Evolutionary conservation across 352 stramenopile genomes (phyloP).

Genomic region (Globisporangium recalcitrans): DNA sequence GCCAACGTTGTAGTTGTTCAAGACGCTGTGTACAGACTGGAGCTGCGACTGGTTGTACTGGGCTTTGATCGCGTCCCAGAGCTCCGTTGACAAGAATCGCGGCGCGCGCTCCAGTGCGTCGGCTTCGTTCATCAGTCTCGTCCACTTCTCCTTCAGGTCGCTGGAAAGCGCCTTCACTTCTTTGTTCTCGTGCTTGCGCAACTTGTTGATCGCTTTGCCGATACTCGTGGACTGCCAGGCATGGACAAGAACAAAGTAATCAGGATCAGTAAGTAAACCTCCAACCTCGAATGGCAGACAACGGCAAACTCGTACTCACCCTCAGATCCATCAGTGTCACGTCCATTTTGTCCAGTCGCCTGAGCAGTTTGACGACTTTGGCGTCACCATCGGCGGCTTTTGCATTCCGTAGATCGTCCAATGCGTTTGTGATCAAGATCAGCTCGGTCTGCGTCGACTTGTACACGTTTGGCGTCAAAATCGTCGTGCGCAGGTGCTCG

Average conservation of each 20-base stretch:
- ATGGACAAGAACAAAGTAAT: conserved; percentile 2
- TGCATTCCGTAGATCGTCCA: conserved; percentile 52
- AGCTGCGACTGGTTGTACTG: conserved; percentile 87
- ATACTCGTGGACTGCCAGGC: conserved; percentile 67
- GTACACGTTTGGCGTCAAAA: conserved; percentile 73
- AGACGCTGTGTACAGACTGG: conserved; percentile 80
- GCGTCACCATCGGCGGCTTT: conserved; percentile 18
- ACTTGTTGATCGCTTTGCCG: conserved; percentile 79
- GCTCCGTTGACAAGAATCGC: conserved; percentile 48
- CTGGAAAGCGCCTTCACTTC: conserved; percentile 40
- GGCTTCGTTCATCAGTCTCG: conserved; percentile 59
- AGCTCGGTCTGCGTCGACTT: conserved; percentile 78
- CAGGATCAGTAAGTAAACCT: conserved; percentile 11
- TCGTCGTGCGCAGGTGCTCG: conserved; percentile 69
- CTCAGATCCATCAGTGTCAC: conserved; percentile 77
- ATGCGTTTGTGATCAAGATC: conserved; percentile 49
- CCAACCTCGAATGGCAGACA: neutral
- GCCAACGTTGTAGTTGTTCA: conserved; percentile 84
- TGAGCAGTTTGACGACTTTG: conserved; percentile 62
- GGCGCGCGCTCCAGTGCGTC: conserved; percentile 52
- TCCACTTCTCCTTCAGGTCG: conserved; percentile 78
- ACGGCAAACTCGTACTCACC: conserved; percentile 23
- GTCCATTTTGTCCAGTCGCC: conserved; percentile 62
- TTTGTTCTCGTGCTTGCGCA: conserved; percentile 70
- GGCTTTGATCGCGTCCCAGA: conserved; percentile 69